Percentiles rank a stretch among this genome's conserved stretches.
These are phyloP conservation scores for Bremia lactucae DNA, from an alignment of 352 stramenopile genomes.

Conservation along the genomic window DNA sequence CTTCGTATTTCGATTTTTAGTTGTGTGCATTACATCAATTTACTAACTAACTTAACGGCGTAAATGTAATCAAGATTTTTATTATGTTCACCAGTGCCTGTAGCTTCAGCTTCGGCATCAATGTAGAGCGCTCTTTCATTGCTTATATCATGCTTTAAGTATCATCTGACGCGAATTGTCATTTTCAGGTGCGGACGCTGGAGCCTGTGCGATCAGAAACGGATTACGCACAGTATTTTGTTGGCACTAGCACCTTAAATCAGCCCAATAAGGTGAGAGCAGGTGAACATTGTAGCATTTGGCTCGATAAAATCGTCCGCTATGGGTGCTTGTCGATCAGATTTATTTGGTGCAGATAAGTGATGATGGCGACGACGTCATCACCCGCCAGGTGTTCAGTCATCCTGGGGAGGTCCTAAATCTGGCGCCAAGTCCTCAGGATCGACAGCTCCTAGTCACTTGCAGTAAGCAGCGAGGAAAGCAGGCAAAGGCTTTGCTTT, in stretches of 20 bases:
- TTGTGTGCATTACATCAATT: no score
- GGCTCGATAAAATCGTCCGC: slow-evolving; percentile 1
- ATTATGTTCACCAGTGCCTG: no score
- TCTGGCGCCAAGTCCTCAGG: slow-evolving; percentile 38
- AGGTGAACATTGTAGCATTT: no score
- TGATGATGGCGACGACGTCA: slow-evolving; percentile 27
- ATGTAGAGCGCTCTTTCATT: slow-evolving; percentile 8
- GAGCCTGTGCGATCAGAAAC: slow-evolving; percentile 59
- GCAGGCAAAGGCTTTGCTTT: slow-evolving; percentile 30
- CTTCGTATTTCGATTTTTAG: no score
- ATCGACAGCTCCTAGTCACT: slow-evolving; percentile 41
- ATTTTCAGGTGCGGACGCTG: slow-evolving; percentile 42
- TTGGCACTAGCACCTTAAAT: slow-evolving; percentile 53
- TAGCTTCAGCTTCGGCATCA: slow-evolving; percentile 34
- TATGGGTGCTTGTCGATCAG: slow-evolving; percentile 9
- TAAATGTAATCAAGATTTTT: no score
- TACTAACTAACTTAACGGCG: no score
- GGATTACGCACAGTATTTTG: slow-evolving; percentile 48
- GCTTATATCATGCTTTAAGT: background rate
- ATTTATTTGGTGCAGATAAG: slow-evolving; percentile 54
- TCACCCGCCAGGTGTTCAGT: slow-evolving; percentile 27
- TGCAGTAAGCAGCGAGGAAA: slow-evolving; percentile 35
- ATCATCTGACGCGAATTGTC: background rate
- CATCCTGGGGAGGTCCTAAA: slow-evolving; percentile 39
- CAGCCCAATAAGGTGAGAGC: slow-evolving; percentile 48